Evolutionary conservation across 1,284 basidiomycete genomes (phyloP).

Genomic region (Phlebopus sp.): DNA sequence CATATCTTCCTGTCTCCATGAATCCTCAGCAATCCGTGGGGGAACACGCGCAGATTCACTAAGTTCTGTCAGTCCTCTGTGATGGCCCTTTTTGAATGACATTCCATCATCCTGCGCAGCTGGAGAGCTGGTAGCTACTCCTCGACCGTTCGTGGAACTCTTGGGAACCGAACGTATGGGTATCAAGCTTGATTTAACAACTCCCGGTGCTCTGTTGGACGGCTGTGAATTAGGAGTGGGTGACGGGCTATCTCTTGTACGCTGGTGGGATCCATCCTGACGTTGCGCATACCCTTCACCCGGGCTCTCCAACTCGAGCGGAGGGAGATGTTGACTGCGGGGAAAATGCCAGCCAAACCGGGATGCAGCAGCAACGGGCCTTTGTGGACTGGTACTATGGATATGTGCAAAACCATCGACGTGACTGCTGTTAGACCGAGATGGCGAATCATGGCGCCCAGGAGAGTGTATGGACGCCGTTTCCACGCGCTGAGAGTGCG

Average conservation of each 20-base stretch:
- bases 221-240: conserved; percentile 25
- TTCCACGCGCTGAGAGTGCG: conserved; percentile 2
- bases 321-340: conserved; percentile 35
- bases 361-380: conserved; percentile 24
- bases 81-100: conserved; percentile 26
- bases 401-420: conserved; percentile 2
- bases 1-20: conserved; percentile 29
- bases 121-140: conserved; percentile 22
- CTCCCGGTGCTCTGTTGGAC: conserved; percentile 24
- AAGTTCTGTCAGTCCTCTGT: conserved; percentile 30
- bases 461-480: conserved; percentile 1
- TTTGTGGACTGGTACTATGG: conserved; percentile 12
- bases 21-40: conserved; percentile 18
- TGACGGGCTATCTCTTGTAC: conserved; percentile 13
- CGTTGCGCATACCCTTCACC: conserved; percentile 19
- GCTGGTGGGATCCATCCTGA: conserved; percentile 2
- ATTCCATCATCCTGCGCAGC: conserved; percentile 21
- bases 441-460: conserved; percentile 2
- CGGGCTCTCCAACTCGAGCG: conserved; percentile 39
- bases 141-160: conserved; percentile 15
- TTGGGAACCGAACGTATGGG: conserved; percentile 41
- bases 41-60: conserved; percentile 29
- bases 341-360: conserved; percentile 44
- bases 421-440: conserved; percentile 2
- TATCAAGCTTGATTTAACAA: conserved; percentile 37